Conservation (phyloP, 495 filamentous ascomycete genomes). For the Bombardia bombarda region DNA sequence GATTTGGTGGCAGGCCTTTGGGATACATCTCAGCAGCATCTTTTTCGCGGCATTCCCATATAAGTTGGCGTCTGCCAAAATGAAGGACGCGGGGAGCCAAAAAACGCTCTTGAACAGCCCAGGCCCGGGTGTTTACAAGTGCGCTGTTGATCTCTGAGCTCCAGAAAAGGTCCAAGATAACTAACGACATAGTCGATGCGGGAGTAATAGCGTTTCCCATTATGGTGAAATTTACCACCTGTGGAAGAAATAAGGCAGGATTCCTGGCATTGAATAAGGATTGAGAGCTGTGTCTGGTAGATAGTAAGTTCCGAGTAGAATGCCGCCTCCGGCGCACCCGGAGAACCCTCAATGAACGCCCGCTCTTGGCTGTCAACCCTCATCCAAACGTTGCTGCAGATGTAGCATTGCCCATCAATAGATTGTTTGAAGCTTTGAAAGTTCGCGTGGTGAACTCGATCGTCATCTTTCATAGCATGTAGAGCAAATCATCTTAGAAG, state of each 20-base stretch:
- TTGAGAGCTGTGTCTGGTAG: not conserved
- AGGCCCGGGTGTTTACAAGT: not conserved
- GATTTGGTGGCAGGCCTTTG: not conserved
- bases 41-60: constrained; percentile 3
- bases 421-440: not conserved
- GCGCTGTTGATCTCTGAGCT: fast-evolving
- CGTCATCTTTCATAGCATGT: not conserved
- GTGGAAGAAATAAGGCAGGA: not conserved
- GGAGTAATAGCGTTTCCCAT: no score
- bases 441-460: not conserved
- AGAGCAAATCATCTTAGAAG: not conserved
- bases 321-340: no score
- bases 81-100: constrained; percentile 4
- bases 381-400: not conserved
- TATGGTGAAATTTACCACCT: no score
- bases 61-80: not conserved
- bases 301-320: no score
- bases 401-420: fast-evolving
- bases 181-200: no score
- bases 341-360: no score
- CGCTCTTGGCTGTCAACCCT: not conserved
- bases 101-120: constrained; percentile 3
- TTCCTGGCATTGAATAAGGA: not conserved
- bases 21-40: not conserved
- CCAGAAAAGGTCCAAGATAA: no score